Evolutionary conservation across 2,329 filamentous ascomycete genomes (phyloP).

Genomic region (Atkinsonella hypoxylon): DNA sequence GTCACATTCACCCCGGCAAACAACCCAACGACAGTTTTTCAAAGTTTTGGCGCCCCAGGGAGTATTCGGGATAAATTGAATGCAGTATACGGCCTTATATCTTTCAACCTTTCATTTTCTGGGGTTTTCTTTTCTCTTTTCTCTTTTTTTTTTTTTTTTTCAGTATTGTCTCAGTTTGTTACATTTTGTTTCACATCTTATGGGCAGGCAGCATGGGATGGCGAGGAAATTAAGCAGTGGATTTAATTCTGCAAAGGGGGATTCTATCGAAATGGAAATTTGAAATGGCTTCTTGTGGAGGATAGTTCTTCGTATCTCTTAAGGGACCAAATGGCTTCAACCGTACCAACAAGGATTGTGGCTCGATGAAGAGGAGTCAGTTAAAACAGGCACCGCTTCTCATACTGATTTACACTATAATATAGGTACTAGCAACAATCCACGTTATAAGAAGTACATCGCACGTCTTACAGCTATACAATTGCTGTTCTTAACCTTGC

Average conservation of each 20-base stretch:
- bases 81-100: neutral
- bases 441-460: too few species aligned
- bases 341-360: too few species aligned
- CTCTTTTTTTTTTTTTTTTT: neutral
- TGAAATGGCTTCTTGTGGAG: neutral
- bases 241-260: slow-evolving; percentile 1
- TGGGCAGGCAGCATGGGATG: slow-evolving; percentile 8
- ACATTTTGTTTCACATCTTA: neutral
- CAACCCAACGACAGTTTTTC: neutral
- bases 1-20: neutral
- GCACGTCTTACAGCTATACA: too few species aligned
- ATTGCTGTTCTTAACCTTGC: too few species aligned
- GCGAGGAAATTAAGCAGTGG: slow-evolving; percentile 2
- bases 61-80: slow-evolving; percentile 2
- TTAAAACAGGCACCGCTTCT: too few species aligned
- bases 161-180: neutral
- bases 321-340: neutral
- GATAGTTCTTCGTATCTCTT: neutral
- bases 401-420: too few species aligned
- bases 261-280: neutral
- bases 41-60: slow-evolving; percentile 8
- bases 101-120: slow-evolving; percentile 1
- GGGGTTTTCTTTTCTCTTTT: neutral
- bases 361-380: too few species aligned
- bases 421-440: too few species aligned